A percentile compares a stretch with the other conserved stretches of the same genome.
These are phyloP conservation scores for Aspergillus affinis DNA, from an alignment of 495 filamentous ascomycete species.

Conservation along the genomic window DNA sequence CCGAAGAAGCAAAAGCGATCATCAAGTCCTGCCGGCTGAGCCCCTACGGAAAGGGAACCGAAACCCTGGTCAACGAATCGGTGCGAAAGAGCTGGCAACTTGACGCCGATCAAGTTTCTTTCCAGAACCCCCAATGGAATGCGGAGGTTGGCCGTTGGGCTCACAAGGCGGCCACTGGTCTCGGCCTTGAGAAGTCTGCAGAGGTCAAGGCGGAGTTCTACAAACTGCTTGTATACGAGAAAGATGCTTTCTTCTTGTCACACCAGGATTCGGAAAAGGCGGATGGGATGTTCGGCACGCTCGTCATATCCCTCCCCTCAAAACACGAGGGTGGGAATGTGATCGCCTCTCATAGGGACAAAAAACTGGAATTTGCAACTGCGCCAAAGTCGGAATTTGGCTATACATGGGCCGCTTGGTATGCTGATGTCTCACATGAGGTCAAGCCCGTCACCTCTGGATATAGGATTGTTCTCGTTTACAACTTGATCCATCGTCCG, in stretches of 20 bases:
- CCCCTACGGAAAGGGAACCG: constrained; percentile 14
- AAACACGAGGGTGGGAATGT: constrained; percentile 53
- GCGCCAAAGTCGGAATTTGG: constrained; percentile 28
- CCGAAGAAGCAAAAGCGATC: constrained; percentile 4
- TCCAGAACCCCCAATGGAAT: constrained; percentile 13
- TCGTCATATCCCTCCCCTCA: constrained; percentile 55
- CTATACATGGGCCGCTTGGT: constrained; percentile 49
- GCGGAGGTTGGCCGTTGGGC: background rate
- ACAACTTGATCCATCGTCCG: constrained; percentile 48
- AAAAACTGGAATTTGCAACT: constrained; percentile 34
- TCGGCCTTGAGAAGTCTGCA: constrained; percentile 29
- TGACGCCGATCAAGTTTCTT: constrained; percentile 10
- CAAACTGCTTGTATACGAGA: constrained; percentile 57
- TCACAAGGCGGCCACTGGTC: constrained; percentile 19
- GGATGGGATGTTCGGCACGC: constrained; percentile 56
- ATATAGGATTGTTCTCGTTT: constrained; percentile 52
- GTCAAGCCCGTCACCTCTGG: constrained; percentile 50
- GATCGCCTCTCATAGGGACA: constrained; percentile 37
- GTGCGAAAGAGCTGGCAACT: constrained; percentile 17
- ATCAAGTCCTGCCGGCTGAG: constrained; percentile 7
- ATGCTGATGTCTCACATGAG: constrained; percentile 55
- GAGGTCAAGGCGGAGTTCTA: constrained; percentile 44
- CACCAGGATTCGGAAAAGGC: constrained; percentile 57
- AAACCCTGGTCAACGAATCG: constrained; percentile 13
- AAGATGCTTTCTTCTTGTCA: constrained; percentile 53